Evolutionary conservation across 345 rosid genomes (phyloP).

Genomic region (Streptanthus diversifolius): DNA sequence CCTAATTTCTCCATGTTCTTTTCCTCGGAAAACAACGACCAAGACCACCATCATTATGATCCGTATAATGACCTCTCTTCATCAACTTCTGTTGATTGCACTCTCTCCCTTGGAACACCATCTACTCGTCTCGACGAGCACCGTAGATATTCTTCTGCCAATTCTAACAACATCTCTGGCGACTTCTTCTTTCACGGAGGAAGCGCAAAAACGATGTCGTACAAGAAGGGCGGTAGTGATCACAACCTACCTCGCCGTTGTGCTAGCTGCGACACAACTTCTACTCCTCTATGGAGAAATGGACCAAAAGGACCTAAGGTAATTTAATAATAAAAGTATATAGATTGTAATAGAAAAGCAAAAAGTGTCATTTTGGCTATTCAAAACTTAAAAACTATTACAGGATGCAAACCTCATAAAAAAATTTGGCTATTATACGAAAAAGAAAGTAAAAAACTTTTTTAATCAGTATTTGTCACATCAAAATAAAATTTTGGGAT

Average conservation of each 20-base stretch:
- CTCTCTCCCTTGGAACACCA: slow-evolving; percentile 83
- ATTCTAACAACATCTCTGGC: slow-evolving; percentile 41
- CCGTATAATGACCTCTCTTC: slow-evolving; percentile 33
- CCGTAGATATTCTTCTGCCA: slow-evolving; percentile 21
- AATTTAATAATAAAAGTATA: slow-evolving; percentile 4
- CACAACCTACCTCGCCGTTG: slow-evolving; percentile 75
- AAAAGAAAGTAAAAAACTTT: neutral
- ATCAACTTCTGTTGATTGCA: slow-evolving; percentile 71
- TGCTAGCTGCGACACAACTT: slow-evolving; percentile 86
- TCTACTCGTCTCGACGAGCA: slow-evolving; percentile 66
- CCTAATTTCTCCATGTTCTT: slow-evolving; percentile 31
- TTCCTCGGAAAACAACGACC: slow-evolving; percentile 24
- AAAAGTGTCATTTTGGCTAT: neutral
- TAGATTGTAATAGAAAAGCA: too few relatives aligned
- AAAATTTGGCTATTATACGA: neutral
- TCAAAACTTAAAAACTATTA: neutral
- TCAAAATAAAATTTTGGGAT: neutral
- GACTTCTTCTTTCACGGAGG: slow-evolving; percentile 40
- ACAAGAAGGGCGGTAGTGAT: slow-evolving; percentile 40
- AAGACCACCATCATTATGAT: slow-evolving; percentile 22
- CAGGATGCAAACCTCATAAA: neutral
- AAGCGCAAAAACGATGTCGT: slow-evolving; percentile 38
- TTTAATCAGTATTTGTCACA: neutral
- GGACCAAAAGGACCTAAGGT: slow-evolving; percentile 78
- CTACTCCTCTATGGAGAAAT: slow-evolving; percentile 89